Evolutionary conservation across 164 flowering plant genomes (phyloP).

Genomic region (Buxus sempervirens): DNA sequence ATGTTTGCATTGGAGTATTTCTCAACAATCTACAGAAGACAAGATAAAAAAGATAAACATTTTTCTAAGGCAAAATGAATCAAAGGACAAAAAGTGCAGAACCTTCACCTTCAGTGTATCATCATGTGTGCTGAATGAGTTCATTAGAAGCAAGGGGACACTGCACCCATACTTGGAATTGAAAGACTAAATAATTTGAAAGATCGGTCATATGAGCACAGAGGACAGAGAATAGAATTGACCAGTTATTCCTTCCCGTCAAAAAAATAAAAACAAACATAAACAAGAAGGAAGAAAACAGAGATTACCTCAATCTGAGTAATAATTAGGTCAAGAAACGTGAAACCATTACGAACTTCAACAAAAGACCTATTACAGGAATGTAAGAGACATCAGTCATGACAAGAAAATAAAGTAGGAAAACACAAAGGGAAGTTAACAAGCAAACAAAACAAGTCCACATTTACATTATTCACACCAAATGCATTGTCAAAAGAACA

Average conservation of each 20-base stretch:
- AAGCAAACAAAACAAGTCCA: too few species aligned
- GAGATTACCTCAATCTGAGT: constrained; percentile 79
- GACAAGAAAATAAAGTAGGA: background rate
- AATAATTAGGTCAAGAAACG: constrained; percentile 92
- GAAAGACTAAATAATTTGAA: constrained; percentile 47
- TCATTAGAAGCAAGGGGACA: constrained; percentile 95
- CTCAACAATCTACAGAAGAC: constrained; percentile 66
- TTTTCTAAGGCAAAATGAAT: constrained; percentile 3
- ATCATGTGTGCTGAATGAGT: constrained; percentile 91
- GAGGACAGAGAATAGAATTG: background rate
- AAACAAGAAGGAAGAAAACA: background rate
- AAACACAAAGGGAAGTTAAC: too few species aligned
- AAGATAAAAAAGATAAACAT: constrained; percentile 4
- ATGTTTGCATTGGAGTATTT: constrained; percentile 74
- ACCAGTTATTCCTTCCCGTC: too few species aligned
- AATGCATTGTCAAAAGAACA: too few species aligned
- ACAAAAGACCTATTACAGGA: constrained; percentile 70
- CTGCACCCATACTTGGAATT: constrained; percentile 85
- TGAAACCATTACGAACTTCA: constrained; percentile 93
- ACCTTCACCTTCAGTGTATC: constrained; percentile 70
- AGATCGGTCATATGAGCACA: constrained; percentile 6
- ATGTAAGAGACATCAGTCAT: background rate
- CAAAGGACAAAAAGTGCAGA: background rate
- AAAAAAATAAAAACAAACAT: background rate
- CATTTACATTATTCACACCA: too few species aligned